Evolutionary conservation across 495 filamentous ascomycete genomes (phyloP).

Genomic region (Cercophora samala): DNA sequence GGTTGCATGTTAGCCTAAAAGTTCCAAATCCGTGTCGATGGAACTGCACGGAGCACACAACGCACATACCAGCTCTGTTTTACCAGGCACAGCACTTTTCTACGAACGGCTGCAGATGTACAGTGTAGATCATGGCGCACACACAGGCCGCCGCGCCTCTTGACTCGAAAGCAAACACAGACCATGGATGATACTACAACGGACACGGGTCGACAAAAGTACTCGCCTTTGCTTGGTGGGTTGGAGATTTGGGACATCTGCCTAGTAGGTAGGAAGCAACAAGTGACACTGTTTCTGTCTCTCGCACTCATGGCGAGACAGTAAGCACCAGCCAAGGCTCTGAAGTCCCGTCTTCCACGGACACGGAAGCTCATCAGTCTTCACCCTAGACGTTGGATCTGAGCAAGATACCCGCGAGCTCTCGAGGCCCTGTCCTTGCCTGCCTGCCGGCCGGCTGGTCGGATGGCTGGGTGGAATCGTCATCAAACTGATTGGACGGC

Average conservation of each 20-base stretch:
- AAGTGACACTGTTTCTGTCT: neutral
- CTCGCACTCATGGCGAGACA: neutral
- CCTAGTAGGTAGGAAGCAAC: neutral
- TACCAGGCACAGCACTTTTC: neutral
- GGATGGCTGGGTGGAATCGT: neutral
- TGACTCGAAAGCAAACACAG: neutral
- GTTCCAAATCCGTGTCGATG: neutral
- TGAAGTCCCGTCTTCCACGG: neutral
- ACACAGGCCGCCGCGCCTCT: neutral
- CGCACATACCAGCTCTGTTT: neutral
- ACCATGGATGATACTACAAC: neutral
- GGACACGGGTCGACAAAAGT: neutral
- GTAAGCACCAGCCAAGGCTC: neutral
- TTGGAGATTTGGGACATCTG: neutral
- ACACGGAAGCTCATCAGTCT: neutral
- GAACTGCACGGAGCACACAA: neutral
- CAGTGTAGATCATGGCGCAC: neutral
- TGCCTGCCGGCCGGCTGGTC: neutral
- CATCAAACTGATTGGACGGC: neutral
- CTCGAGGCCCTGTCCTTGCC: neutral
- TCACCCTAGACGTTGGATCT: neutral
- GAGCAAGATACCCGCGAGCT: neutral
- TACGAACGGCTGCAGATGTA: neutral
- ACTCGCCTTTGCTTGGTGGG: neutral
- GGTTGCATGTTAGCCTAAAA: neutral